Conservation (phyloP, 2,329 filamentous ascomycete genomes). For the Colletotrichum tropicale region DNA sequence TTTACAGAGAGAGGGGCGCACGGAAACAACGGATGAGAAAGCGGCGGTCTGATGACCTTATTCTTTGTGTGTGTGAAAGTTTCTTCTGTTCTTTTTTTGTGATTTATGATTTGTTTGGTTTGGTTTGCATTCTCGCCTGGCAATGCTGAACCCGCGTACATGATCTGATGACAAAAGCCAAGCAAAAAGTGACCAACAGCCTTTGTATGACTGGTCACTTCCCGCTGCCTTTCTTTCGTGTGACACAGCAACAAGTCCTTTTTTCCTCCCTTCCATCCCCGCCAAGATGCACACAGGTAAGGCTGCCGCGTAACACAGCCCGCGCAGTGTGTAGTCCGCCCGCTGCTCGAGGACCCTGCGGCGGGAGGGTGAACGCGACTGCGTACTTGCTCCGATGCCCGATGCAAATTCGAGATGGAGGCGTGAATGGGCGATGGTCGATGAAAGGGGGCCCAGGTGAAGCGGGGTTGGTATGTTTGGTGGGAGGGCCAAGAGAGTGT, state of each 20-base stretch:
- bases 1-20: neutral
- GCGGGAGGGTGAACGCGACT: neutral
- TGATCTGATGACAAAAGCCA: conserved; percentile 5
- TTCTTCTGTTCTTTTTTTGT: neutral
- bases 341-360: neutral
- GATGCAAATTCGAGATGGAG: neutral
- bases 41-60: neutral
- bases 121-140: neutral
- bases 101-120: neutral
- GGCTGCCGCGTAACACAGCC: neutral
- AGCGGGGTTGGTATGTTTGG: neutral
- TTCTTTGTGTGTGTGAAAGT: neutral
- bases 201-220: conserved; percentile 1
- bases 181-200: neutral
- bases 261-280: neutral
- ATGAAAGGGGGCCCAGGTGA: neutral
- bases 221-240: neutral
- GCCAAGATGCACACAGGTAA: neutral
- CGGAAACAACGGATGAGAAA: neutral
- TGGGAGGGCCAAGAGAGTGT: neutral
- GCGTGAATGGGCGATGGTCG: neutral
- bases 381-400: neutral
- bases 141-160: neutral
- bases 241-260: neutral
- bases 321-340: neutral